These are phyloP conservation scores for Solanum habrochaites DNA, from an alignment of 257 asterid species.

Conservation along the genomic window DNA sequence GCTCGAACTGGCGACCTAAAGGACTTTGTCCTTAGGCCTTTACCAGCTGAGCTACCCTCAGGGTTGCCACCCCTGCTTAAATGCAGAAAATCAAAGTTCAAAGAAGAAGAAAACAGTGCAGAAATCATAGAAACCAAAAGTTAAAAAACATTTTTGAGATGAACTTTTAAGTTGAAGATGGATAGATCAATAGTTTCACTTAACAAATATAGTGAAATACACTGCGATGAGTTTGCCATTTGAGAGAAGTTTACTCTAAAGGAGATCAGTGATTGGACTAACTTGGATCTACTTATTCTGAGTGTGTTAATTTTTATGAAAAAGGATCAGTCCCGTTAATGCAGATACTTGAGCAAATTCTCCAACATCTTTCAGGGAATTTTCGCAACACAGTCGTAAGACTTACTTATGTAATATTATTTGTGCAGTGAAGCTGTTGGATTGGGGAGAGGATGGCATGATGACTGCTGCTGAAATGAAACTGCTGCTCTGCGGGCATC, in stretches of 20 bases:
- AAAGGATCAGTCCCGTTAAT: background rate
- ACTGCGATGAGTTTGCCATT: background rate
- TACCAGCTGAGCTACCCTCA: too few species aligned
- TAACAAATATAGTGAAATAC: background rate
- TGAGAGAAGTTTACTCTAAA: background rate
- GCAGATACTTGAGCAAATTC: background rate
- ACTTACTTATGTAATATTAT: background rate
- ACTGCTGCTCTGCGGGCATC: constrained; percentile 61
- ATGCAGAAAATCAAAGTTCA: background rate
- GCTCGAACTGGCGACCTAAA: too few species aligned
- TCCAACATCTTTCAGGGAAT: background rate
- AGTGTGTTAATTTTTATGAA: background rate
- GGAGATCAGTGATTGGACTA: background rate
- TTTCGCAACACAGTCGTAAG: background rate
- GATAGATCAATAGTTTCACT: background rate
- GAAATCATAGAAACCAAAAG: background rate
- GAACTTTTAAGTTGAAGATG: background rate
- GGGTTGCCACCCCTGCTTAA: too few species aligned
- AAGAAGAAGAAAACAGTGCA: background rate
- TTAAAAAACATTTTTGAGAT: background rate
- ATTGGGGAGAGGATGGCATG: constrained; percentile 90
- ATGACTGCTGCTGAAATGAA: constrained; percentile 64
- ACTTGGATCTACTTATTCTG: background rate
- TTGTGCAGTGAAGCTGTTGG: constrained; percentile 58
- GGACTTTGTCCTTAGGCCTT: too few species aligned